A percentile compares a stretch with the other conserved stretches of the same genome.
phyloP scores from a whole-genome alignment of 2,329 filamentous ascomycete species.

The Neonectria neomacrospora region DNA sequence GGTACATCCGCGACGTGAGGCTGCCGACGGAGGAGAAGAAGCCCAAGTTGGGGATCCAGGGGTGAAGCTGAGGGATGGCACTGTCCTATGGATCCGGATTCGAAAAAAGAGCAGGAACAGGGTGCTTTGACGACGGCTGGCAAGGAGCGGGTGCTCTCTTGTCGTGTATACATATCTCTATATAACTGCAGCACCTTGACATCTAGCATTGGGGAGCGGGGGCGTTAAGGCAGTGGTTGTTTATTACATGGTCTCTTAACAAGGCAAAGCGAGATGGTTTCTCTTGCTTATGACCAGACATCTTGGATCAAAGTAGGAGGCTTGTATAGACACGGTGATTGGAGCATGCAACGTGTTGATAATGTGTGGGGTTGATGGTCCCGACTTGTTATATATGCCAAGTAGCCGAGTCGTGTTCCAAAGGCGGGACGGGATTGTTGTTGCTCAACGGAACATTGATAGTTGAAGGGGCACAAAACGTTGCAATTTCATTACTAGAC shows the following conservation, averaged over 20 bases:
- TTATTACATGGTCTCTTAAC: not conserved
- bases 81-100: constrained; percentile 50
- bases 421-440: too few relatives aligned
- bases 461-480: too few relatives aligned
- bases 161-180: not conserved
- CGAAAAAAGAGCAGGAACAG: not conserved
- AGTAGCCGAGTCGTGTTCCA: too few relatives aligned
- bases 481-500: too few relatives aligned
- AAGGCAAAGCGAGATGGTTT: too few relatives aligned
- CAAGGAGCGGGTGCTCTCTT: not conserved
- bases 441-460: too few relatives aligned
- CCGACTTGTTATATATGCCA: too few relatives aligned
- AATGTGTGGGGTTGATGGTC: too few relatives aligned
- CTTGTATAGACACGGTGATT: too few relatives aligned
- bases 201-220: not conserved
- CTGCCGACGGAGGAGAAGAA: constrained; percentile 11
- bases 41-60: constrained; percentile 6
- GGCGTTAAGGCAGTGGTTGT: not conserved
- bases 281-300: too few relatives aligned
- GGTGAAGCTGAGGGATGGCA: not conserved
- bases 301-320: too few relatives aligned
- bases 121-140: not conserved
- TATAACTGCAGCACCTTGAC: not conserved
- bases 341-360: too few relatives aligned
- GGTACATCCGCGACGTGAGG: constrained; percentile 10